Evolutionary conservation across 306 rosid species (phyloP).

Genomic region (Cucurbita pepo): DNA sequence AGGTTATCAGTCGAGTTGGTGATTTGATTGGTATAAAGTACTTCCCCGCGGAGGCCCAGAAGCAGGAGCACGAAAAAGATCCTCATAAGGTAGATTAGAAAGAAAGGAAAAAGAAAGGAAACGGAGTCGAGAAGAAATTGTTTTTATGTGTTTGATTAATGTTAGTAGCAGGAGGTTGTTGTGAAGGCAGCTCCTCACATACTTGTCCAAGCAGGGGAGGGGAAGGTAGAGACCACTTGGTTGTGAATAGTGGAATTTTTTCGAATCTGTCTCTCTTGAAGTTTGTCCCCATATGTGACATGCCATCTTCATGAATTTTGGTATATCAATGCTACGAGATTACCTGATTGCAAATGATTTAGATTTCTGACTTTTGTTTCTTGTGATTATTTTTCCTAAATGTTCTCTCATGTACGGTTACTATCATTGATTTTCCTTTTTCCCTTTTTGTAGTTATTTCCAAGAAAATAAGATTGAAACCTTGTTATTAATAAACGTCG

Average conservation of each 20-base stretch:
- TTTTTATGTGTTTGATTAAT: not conserved
- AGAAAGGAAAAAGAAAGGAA: not conserved
- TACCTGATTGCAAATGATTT: no score
- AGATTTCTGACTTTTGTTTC: not conserved
- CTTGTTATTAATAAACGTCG: not conserved
- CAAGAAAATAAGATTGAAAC: not conserved
- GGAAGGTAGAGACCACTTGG: not conserved
- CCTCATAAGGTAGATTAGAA: constrained; percentile 14
- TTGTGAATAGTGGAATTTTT: not conserved
- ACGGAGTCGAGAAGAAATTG: not conserved
- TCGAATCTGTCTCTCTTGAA: not conserved
- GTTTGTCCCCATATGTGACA: not conserved
- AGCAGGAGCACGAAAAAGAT: constrained; percentile 22
- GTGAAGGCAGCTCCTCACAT: not conserved
- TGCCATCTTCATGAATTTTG: not conserved
- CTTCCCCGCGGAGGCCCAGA: constrained; percentile 62
- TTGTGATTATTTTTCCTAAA: not conserved
- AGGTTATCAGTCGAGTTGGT: constrained; percentile 73
- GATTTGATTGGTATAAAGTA: constrained; percentile 76
- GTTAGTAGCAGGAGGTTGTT: not conserved
- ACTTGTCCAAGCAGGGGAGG: not conserved
- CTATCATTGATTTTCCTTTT: not conserved
- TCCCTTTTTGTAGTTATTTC: no score
- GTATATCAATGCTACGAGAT: not conserved
- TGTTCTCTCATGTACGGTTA: not conserved